These are phyloP conservation scores for Pythium diclinum DNA, from an alignment of 352 stramenopile species.

Conservation along the genomic window DNA sequence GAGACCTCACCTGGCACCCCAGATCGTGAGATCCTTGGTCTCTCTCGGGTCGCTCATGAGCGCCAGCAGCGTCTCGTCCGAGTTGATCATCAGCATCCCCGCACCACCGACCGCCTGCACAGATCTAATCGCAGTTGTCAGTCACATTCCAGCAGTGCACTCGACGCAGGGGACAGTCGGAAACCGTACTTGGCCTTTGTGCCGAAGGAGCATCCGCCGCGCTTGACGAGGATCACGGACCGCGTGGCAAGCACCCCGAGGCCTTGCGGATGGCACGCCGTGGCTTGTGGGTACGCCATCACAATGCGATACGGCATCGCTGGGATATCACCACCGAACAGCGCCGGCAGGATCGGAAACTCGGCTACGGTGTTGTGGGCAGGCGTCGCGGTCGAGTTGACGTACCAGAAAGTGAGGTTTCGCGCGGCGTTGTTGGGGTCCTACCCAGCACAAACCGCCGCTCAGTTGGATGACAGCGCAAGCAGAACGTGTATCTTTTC, in stretches of 20 bases:
- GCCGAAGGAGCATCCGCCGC: conserved; percentile 61
- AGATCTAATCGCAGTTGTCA: conserved; percentile 26
- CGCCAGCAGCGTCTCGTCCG: conserved; percentile 54
- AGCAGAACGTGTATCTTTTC: background rate
- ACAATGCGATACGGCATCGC: conserved; percentile 52
- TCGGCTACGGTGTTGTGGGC: conserved; percentile 8
- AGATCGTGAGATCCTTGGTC: conserved; percentile 46
- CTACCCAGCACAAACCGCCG: conserved; percentile 20
- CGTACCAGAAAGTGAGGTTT: conserved; percentile 52
- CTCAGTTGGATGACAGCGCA: background rate
- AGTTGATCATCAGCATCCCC: conserved; percentile 67
- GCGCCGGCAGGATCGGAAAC: conserved; percentile 48
- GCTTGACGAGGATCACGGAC: conserved; percentile 66
- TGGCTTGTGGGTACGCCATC: conserved; percentile 62
- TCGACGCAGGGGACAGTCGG: no score
- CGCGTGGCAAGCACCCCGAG: conserved; percentile 54
- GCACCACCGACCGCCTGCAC: conserved; percentile 46
- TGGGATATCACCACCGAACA: conserved; percentile 53
- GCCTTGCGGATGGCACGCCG: conserved; percentile 61
- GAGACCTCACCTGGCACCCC: conserved; percentile 48
- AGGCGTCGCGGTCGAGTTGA: conserved; percentile 30
- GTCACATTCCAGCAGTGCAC: no score
- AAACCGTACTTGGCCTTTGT: conserved; percentile 50
- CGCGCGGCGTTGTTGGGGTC: conserved; percentile 43
- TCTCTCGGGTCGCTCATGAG: conserved; percentile 67